phyloP scores from a whole-genome alignment of 2,329 filamentous ascomycete species.

The Aspergillus versicolor region DNA sequence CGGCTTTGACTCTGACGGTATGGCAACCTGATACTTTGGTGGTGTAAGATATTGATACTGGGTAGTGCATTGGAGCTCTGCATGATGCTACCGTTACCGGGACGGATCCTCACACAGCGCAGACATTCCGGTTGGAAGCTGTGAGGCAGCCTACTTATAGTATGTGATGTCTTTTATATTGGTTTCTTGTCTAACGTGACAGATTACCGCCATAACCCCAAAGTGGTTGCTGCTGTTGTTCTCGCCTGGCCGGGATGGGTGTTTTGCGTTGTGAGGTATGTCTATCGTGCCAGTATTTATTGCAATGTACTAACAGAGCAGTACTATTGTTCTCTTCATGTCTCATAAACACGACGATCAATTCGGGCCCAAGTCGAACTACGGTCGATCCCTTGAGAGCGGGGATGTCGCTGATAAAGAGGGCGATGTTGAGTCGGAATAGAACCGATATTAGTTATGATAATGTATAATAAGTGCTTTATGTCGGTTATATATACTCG shows the following conservation, averaged over 20 bases:
- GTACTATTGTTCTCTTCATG: constrained; percentile 30
- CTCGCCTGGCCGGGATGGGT: constrained; percentile 55
- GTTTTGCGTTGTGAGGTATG: constrained; percentile 43
- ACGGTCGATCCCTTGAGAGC: not conserved
- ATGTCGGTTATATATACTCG: too few relatives aligned
- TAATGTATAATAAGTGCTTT: too few relatives aligned
- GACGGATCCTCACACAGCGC: constrained; percentile 30
- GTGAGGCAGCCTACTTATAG: constrained; percentile 35
- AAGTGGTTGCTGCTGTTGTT: constrained; percentile 52
- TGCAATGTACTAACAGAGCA: not conserved
- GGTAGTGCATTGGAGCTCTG: constrained; percentile 48
- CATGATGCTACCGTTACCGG: constrained; percentile 49
- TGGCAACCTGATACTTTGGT: not conserved
- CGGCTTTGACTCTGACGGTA: constrained; percentile 52
- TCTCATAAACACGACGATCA: constrained; percentile 35
- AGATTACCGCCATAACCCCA: constrained; percentile 50
- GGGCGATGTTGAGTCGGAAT: not conserved
- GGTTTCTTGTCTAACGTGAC: not conserved
- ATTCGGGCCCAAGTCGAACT: constrained; percentile 15
- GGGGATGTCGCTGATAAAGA: not conserved
- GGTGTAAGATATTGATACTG: too few relatives aligned
- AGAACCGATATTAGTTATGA: too few relatives aligned
- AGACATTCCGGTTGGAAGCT: constrained; percentile 27
- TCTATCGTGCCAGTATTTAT: not conserved
- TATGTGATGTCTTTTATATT: constrained; percentile 4